Evolutionary conservation across 1,139 yeast species (phyloP).

Genomic region (Pichia sp.): DNA sequence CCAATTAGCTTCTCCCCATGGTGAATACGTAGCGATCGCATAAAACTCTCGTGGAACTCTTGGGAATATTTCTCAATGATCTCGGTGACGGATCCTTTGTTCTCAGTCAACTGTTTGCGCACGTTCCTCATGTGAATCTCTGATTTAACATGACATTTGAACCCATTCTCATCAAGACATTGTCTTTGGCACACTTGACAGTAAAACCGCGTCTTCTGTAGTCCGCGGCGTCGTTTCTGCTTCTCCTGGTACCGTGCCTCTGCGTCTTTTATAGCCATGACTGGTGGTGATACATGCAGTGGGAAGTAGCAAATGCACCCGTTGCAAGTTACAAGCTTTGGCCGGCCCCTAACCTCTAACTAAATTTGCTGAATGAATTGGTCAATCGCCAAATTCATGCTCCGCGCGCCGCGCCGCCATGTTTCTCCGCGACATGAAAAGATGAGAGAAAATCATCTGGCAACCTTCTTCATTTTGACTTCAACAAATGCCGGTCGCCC

Average conservation of each 20-base stretch:
- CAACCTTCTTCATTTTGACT: too few relatives aligned
- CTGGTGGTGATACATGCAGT: too few relatives aligned
- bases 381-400: too few relatives aligned
- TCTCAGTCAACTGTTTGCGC: slow-evolving; percentile 19
- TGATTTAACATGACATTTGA: slow-evolving; percentile 75
- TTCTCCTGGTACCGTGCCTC: slow-evolving; percentile 14
- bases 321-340: too few relatives aligned
- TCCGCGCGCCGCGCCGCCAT: too few relatives aligned
- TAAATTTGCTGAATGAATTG: too few relatives aligned
- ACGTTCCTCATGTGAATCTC: slow-evolving; percentile 66
- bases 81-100: slow-evolving; percentile 34
- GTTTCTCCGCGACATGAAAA: too few relatives aligned
- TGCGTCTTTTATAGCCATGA: slow-evolving; percentile 11
- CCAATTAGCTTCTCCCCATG: slow-evolving; percentile 81
- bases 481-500: too few relatives aligned
- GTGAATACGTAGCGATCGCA: slow-evolving; percentile 50
- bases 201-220: slow-evolving; percentile 78
- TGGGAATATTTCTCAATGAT: slow-evolving; percentile 55
- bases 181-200: slow-evolving; percentile 92
- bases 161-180: slow-evolving; percentile 94
- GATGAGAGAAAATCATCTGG: too few relatives aligned
- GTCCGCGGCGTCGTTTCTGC: slow-evolving; percentile 73
- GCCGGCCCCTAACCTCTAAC: too few relatives aligned
- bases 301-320: too few relatives aligned
- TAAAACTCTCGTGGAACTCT: slow-evolving; percentile 57